Percentiles rank a stretch among this genome's conserved stretches.
Conservation (phyloP, 257 asterid genomes). For the Scutellaria baicalensis region DNA sequence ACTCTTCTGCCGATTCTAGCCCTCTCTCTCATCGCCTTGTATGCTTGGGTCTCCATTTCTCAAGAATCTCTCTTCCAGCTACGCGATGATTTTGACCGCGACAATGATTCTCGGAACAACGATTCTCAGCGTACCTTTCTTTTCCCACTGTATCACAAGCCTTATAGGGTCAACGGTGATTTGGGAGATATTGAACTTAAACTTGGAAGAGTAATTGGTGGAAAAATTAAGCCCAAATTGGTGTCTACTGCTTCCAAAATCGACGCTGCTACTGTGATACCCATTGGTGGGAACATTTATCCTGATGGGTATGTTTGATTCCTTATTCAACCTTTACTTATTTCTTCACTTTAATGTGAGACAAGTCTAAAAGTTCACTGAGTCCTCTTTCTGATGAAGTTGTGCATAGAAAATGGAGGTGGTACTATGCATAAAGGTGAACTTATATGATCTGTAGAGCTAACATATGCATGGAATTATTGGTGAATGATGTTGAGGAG, state of each 20-base stretch:
- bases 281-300: conserved; percentile 45
- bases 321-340: not conserved
- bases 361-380: not conserved
- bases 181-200: conserved; percentile 39
- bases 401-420: not conserved
- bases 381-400: too few species aligned
- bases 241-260: conserved; percentile 24
- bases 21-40: conserved; percentile 39
- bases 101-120: conserved; percentile 24
- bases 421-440: not conserved
- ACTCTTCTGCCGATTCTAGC: conserved; percentile 26
- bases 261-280: conserved; percentile 39
- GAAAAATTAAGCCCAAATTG: conserved; percentile 13
- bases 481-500: not conserved
- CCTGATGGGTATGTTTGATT: conserved; percentile 52
- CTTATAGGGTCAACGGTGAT: conserved; percentile 4
- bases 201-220: conserved; percentile 32
- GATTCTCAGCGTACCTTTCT: conserved; percentile 32
- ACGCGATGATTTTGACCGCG: conserved; percentile 16
- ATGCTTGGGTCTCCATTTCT: conserved; percentile 35
- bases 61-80: conserved; percentile 33
- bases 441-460: not conserved
- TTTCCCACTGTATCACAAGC: conserved; percentile 55
- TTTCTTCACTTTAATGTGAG: not conserved
- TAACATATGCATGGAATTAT: not conserved